phyloP scores from a whole-genome alignment of 2,329 filamentous ascomycete species.

The Bipolaris oryzae region DNA sequence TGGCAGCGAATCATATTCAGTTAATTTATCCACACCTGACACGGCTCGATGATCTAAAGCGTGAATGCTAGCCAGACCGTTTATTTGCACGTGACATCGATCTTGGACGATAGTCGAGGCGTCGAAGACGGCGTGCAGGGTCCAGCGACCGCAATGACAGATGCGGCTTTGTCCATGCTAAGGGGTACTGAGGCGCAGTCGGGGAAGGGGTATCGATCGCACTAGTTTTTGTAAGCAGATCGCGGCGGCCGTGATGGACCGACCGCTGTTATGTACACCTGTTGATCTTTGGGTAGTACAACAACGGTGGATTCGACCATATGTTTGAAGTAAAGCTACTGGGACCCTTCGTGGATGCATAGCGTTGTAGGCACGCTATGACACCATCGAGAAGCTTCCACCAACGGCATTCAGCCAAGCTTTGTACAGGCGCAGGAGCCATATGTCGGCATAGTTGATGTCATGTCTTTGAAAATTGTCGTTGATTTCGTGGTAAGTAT shows the following conservation, averaged over 20 bases:
- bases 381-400: background rate
- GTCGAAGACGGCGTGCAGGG: slow-evolving; percentile 5
- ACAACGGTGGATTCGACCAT: slow-evolving; percentile 6
- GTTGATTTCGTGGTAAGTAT: background rate
- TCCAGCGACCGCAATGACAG: background rate
- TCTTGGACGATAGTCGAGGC: slow-evolving; percentile 11
- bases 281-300: background rate
- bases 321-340: slow-evolving; percentile 6
- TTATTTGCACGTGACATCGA: slow-evolving; percentile 9
- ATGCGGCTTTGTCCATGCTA: background rate
- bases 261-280: background rate
- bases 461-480: background rate
- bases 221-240: slow-evolving; percentile 17
- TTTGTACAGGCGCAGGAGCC: background rate
- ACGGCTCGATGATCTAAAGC: background rate
- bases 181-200: background rate
- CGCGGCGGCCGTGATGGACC: background rate
- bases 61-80: slow-evolving; percentile 3
- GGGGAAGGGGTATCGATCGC: slow-evolving; percentile 14
- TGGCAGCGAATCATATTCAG: slow-evolving; percentile 19
- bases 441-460: background rate
- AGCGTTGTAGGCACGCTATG: background rate
- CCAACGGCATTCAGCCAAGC: background rate
- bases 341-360: background rate
- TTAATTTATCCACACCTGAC: slow-evolving; percentile 7